Conservation (phyloP, 2,329 filamentous ascomycete genomes). For the Exophiala aquamarina region DNA sequence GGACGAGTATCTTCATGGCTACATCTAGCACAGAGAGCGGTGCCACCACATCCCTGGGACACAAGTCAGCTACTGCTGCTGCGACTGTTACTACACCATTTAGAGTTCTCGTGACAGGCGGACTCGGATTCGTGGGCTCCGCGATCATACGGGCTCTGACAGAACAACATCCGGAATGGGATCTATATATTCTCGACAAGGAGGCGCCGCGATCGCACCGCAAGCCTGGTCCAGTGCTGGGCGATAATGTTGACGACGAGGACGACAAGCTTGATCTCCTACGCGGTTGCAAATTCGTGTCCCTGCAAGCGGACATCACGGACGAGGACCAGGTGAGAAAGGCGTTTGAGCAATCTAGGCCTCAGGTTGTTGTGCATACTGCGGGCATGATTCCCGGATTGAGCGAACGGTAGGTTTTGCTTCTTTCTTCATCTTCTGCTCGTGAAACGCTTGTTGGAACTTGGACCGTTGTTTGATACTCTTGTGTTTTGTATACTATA, state of each 20-base stretch:
- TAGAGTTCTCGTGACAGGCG: slow-evolving; percentile 38
- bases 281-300: slow-evolving; percentile 12
- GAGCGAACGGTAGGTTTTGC: slow-evolving; percentile 31
- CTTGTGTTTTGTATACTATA: slow-evolving; percentile 24
- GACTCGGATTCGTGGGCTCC: slow-evolving; percentile 41
- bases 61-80: too few relatives aligned
- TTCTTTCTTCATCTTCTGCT: background rate
- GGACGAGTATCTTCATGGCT: too few relatives aligned
- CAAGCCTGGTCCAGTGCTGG: background rate
- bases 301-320: slow-evolving; percentile 34
- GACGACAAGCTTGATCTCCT: slow-evolving; percentile 12
- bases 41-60: too few relatives aligned
- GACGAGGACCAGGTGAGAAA: slow-evolving; percentile 29
- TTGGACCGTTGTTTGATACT: background rate
- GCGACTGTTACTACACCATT: background rate
- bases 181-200: slow-evolving; percentile 39
- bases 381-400: slow-evolving; percentile 48
- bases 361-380: slow-evolving; percentile 55
- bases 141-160: slow-evolving; percentile 38
- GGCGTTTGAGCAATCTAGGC: slow-evolving; percentile 41
- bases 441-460: too few relatives aligned
- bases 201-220: slow-evolving; percentile 9
- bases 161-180: slow-evolving; percentile 37
- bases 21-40: too few relatives aligned
- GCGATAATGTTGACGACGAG: background rate